Evolutionary conservation across 2,329 filamentous ascomycete species (phyloP).

Genomic region (Myotisia sp.): DNA sequence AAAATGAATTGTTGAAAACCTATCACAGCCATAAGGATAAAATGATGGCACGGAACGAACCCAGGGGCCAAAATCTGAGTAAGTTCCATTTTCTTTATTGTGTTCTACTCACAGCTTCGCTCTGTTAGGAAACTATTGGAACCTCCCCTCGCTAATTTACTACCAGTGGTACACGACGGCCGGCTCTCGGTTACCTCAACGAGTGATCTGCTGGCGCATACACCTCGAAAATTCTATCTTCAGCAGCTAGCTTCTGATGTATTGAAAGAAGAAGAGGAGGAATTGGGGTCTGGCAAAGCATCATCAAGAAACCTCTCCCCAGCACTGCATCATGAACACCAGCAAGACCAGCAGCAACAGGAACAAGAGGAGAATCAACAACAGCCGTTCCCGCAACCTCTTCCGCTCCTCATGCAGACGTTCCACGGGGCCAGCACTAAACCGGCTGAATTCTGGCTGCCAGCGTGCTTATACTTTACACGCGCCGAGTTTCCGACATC

Average conservation of each 20-base stretch:
- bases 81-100: neutral
- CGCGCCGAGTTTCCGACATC: conserved; percentile 54
- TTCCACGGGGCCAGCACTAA: conserved; percentile 75
- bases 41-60: conserved; percentile 14
- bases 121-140: neutral
- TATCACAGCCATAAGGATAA: conserved; percentile 56
- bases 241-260: conserved; percentile 64
- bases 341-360: conserved; percentile 3
- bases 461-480: conserved; percentile 59
- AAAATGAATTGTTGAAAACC: conserved; percentile 79
- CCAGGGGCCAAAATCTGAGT: conserved; percentile 4
- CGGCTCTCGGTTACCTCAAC: no score
- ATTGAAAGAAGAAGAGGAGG: conserved; percentile 49
- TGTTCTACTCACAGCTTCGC: neutral
- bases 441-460: conserved; percentile 94
- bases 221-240: conserved; percentile 65
- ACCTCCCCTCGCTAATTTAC: neutral
- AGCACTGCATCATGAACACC: neutral
- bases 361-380: conserved; percentile 27
- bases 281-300: conserved; percentile 20
- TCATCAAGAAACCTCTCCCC: neutral
- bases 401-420: conserved; percentile 85
- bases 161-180: no score
- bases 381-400: conserved; percentile 81
- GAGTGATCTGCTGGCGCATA: conserved; percentile 49